Conservation (phyloP, 1,284 basidiomycete species). For the Chalciporus piperatoides region DNA sequence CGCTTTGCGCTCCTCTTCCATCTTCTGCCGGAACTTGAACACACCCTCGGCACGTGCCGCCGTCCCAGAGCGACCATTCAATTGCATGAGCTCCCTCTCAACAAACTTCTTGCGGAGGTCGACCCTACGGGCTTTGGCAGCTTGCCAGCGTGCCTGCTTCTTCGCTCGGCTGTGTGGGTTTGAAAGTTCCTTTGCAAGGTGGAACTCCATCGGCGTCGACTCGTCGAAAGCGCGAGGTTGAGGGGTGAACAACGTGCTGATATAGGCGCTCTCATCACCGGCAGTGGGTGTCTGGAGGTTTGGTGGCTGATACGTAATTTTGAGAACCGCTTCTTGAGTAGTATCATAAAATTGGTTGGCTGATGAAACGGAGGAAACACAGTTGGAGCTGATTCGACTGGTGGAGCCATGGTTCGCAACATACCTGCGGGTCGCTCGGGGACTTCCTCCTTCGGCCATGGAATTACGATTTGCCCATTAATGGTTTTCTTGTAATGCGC, state of each 20-base stretch:
- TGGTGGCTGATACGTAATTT: constrained; percentile 66
- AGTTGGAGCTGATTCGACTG: not conserved
- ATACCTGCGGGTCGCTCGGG: constrained; percentile 47
- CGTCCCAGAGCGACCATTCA: constrained; percentile 52
- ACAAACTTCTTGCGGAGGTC: constrained; percentile 52
- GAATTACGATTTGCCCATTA: constrained; percentile 45
- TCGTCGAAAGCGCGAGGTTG: constrained; percentile 40
- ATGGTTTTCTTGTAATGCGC: constrained; percentile 44
- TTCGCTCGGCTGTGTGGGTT: constrained; percentile 79
- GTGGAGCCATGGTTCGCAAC: constrained; percentile 18
- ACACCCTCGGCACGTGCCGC: constrained; percentile 68
- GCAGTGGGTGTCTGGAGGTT: constrained; percentile 38
- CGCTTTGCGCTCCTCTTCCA: constrained; percentile 56
- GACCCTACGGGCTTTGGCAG: constrained; percentile 44
- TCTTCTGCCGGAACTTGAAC: constrained; percentile 63
- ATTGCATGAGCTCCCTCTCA: constrained; percentile 48
- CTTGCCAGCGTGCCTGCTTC: constrained; percentile 72
- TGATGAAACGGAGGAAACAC: constrained; percentile 21
- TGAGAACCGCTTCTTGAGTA: constrained; percentile 48
- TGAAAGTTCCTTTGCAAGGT: constrained; percentile 63
- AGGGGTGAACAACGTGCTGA: constrained; percentile 53
- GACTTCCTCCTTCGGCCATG: constrained; percentile 60
- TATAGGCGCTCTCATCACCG: constrained; percentile 55
- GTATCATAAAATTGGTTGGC: constrained; percentile 59
- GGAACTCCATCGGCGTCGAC: constrained; percentile 59